Conservation (phyloP, 257 asterid genomes). For the Cinchona pubescens region DNA sequence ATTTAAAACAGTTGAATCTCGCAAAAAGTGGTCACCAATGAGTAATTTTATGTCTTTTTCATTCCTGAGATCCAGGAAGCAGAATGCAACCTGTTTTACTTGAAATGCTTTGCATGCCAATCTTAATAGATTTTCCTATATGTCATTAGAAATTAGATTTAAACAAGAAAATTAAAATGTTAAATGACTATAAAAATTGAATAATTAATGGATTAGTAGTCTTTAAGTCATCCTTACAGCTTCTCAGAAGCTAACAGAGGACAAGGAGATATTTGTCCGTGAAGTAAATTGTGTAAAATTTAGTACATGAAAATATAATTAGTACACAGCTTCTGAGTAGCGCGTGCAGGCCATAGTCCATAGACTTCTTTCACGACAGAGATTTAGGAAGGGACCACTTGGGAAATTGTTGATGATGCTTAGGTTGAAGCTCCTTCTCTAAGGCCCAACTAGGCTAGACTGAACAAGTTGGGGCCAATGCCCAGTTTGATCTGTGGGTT, state of each 20-base stretch:
- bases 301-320: not conserved
- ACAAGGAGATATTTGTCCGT: not conserved
- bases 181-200: no score
- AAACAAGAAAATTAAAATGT: not conserved
- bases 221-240: not conserved
- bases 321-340: not conserved
- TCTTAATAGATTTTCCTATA: not conserved
- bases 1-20: not conserved
- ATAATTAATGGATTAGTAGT: not conserved
- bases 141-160: not conserved
- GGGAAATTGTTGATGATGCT: not conserved
- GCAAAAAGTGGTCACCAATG: not conserved
- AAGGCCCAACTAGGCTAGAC: not conserved
- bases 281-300: not conserved
- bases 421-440: not conserved
- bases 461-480: not conserved
- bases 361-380: conserved; percentile 21
- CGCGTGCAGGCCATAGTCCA: not conserved
- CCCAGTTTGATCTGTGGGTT: conserved; percentile 3
- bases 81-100: not conserved
- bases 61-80: not conserved
- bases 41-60: not conserved
- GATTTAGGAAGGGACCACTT: conserved; percentile 6
- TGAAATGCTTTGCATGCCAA: not conserved
- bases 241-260: not conserved